A percentile compares a stretch with the other conserved stretches of the same genome.
Conservation (phyloP, 2,329 filamentous ascomycete species). For the Amylocarpus encephaloides region DNA sequence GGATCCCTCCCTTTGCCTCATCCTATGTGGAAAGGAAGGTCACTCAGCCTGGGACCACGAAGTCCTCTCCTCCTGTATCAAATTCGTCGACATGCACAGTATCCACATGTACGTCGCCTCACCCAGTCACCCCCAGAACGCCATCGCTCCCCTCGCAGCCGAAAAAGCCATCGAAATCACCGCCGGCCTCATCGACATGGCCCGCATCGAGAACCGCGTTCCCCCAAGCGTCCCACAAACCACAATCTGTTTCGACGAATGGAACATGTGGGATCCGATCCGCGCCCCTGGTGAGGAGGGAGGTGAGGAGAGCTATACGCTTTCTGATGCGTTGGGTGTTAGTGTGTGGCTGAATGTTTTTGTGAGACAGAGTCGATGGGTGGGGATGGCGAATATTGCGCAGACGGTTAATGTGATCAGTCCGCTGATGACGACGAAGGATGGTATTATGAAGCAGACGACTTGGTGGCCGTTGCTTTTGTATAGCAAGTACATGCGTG, state of each 20-base stretch:
- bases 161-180: slow-evolving; percentile 61
- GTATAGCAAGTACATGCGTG: slow-evolving; percentile 66
- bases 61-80: slow-evolving; percentile 54
- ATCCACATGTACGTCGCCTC: slow-evolving; percentile 59
- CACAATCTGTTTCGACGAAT: slow-evolving; percentile 64
- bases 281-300: slow-evolving; percentile 56
- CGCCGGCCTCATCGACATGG: slow-evolving; percentile 55
- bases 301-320: slow-evolving; percentile 56
- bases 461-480: slow-evolving; percentile 58
- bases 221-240: slow-evolving; percentile 34
- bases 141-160: slow-evolving; percentile 50
- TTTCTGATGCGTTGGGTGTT: slow-evolving; percentile 58
- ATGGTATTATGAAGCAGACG: slow-evolving; percentile 55
- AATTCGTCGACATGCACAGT: slow-evolving; percentile 59
- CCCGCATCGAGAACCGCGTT: slow-evolving; percentile 49
- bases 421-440: slow-evolving; percentile 55
- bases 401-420: slow-evolving; percentile 64
- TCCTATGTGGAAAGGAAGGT: slow-evolving; percentile 59
- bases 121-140: slow-evolving; percentile 41
- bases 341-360: slow-evolving; percentile 59
- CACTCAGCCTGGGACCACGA: slow-evolving; percentile 57
- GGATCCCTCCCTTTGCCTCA: slow-evolving; percentile 53
- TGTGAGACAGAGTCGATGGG: slow-evolving; percentile 52
- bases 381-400: slow-evolving; percentile 63
- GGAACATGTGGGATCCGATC: slow-evolving; percentile 63